These are phyloP conservation scores for Rhododendron griersonianum DNA, from an alignment of 148 eudicot species.

Conservation along the genomic window DNA sequence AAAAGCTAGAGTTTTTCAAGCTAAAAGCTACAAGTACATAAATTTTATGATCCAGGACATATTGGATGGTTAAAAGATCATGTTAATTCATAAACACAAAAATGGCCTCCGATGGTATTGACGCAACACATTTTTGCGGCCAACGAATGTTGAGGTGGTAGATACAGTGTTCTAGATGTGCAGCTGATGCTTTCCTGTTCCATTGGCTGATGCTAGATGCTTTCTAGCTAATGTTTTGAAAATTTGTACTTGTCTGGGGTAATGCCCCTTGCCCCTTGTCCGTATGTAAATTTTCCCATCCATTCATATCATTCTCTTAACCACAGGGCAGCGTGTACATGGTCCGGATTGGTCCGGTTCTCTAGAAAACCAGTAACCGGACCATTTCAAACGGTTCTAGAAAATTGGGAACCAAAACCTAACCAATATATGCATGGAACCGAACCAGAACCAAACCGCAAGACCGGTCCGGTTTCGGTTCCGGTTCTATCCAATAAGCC, in stretches of 20 bases:
- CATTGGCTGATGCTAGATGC: background rate
- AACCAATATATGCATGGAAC: no score
- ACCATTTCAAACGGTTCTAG: no score
- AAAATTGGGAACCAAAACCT: no score
- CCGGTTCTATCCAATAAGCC: no score
- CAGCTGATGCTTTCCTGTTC: background rate
- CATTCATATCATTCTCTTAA: background rate
- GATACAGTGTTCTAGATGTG: background rate
- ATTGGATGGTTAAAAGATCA: background rate
- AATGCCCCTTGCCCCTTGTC: background rate
- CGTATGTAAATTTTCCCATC: background rate
- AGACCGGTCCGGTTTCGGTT: no score
- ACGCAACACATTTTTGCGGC: background rate
- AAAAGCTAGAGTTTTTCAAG: background rate
- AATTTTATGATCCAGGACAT: background rate
- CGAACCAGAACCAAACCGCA: no score
- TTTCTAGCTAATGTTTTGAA: background rate
- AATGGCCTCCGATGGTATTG: background rate
- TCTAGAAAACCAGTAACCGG: no score
- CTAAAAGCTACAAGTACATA: background rate
- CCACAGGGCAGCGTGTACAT: background rate
- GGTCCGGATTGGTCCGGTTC: no score
- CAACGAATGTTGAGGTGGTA: background rate
- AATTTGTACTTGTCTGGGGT: background rate
- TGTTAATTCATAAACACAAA: background rate